Evolutionary conservation across 1,284 basidiomycete species (phyloP).

Genomic region (Malassezia psittaci): DNA sequence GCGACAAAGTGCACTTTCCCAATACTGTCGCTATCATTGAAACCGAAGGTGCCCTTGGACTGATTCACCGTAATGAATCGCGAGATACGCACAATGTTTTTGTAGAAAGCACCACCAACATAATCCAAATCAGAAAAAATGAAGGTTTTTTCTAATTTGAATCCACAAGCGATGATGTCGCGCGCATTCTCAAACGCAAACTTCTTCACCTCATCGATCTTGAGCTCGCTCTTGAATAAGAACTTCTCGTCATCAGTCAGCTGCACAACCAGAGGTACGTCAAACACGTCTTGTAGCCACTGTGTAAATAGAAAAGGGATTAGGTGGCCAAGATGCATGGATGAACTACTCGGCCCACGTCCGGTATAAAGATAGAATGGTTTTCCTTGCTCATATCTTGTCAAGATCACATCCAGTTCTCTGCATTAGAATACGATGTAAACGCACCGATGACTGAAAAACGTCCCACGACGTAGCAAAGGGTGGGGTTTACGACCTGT

Average conservation of each 20-base stretch:
- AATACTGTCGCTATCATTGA: constrained; percentile 82
- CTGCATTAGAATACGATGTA: constrained; percentile 49
- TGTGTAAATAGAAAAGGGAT: constrained; percentile 96
- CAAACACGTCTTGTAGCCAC: constrained; percentile 96
- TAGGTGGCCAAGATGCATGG: constrained; percentile 96
- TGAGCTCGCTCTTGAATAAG: constrained; percentile 87
- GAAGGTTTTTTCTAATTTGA: constrained; percentile 85
- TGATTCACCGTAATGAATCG: constrained; percentile 87
- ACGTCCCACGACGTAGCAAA: constrained; percentile 80
- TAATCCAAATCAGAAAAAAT: constrained; percentile 90
- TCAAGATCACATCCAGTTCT: constrained; percentile 84
- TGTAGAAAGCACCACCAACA: constrained; percentile 81
- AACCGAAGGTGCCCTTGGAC: constrained; percentile 89
- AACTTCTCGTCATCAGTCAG: constrained; percentile 99
- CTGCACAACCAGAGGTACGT: constrained; percentile 86
- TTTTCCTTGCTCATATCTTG: constrained; percentile 90
- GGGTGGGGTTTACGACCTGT: constrained; percentile 87
- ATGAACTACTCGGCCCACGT: constrained; percentile 87
- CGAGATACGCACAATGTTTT: constrained; percentile 85
- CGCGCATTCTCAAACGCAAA: constrained; percentile 78
- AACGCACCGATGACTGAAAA: constrained; percentile 88
- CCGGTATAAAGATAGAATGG: constrained; percentile 98
- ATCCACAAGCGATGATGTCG: constrained; percentile 94
- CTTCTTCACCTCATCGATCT: constrained; percentile 73
- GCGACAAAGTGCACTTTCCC: constrained; percentile 96